Evolutionary conservation across 208 protist genomes (phyloP), one percentile per base, ranked within the genome.

Genomic region (Acanthamoeba healyi): DNA sequence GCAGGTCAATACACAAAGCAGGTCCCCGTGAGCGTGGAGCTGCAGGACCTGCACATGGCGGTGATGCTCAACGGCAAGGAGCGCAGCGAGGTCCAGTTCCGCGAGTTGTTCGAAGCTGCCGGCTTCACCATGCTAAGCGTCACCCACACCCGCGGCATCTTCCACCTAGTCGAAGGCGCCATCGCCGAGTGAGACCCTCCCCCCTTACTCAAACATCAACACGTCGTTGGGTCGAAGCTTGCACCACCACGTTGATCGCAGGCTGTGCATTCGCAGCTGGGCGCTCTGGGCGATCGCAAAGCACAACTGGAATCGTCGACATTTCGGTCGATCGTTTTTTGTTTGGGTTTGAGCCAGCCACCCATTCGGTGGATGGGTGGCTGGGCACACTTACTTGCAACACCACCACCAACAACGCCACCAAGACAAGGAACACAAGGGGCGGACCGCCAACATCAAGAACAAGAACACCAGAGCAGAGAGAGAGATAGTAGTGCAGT

Each of bases 21-120:
- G 34, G 58, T 90, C 5, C 82, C 82, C 12, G 34, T 90, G 22
- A 63, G 82, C 46, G 58, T 40, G 49, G 82, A 90, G 82, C 38
- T 90, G 49, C 58, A 72, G 82, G 82, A 90, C 38, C 34, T 90
- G 51, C 82, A 90, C 82, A 90, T 90, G 82, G 38, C 38, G 32
- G 58, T 90, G 17, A 90, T 90, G 82, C 49, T 90, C 54, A 90
- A 90, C 32, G 82, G 82, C 56, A 90, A 90, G 54, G 82, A 90
- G 82, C 14, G 82, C 19, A 90, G n/a, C 54, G 82, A 90, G 82
- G 32, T 19, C 26, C 82, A 90, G 54, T 90, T 90, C 82, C 32
- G 42, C 24, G 54, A 90, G 82, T 7, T 90, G 4, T 90, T 90
- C n/a, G 22, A 70, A n/a, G 49, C 24, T 4, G 82, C 82, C 7